phyloP scores from a whole-genome alignment of 1,284 basidiomycete genomes.

The Sphagnurus paluster region DNA sequence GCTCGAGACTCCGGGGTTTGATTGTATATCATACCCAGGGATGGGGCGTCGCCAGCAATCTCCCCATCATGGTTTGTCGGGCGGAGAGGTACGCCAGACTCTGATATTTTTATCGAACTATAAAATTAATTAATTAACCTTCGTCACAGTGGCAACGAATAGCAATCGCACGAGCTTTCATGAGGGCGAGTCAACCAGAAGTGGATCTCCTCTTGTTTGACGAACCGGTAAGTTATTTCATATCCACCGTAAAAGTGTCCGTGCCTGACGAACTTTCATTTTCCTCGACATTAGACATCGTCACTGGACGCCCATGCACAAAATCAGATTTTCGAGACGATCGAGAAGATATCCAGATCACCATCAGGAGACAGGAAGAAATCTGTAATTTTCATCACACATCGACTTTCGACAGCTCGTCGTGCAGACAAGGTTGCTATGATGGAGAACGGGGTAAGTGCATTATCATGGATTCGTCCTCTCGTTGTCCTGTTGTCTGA shows the following conservation, averaged over 20 bases:
- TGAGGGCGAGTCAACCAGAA: constrained; percentile 72
- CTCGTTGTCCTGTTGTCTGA: constrained; percentile 9
- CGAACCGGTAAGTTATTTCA: constrained; percentile 58
- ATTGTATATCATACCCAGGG: constrained; percentile 48
- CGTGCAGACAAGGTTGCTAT: constrained; percentile 83
- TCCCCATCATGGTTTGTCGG: constrained; percentile 67
- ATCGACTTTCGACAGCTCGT: constrained; percentile 76
- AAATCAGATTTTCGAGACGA: constrained; percentile 73
- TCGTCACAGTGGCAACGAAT: constrained; percentile 80
- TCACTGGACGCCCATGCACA: constrained; percentile 81
- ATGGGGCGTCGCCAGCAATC: constrained; percentile 25
- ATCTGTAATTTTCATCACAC: constrained; percentile 83
- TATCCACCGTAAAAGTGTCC: constrained; percentile 7
- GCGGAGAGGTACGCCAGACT: constrained; percentile 62
- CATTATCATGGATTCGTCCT: constrained; percentile 13
- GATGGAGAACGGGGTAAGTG: constrained; percentile 79
- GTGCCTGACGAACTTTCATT: constrained; percentile 1
- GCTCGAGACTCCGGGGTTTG: constrained; percentile 61
- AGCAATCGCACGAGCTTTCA: constrained; percentile 81
- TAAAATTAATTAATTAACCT: constrained; percentile 12
- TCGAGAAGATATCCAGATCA: constrained; percentile 59
- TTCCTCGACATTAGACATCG: constrained; percentile 53
- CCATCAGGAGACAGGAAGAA: constrained; percentile 57
- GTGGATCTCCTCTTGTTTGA: constrained; percentile 81
- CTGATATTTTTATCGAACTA: background rate